Evolutionary conservation across 2,329 filamentous ascomycete genomes (phyloP).

Genomic region (Dothideomycetes sp.): DNA sequence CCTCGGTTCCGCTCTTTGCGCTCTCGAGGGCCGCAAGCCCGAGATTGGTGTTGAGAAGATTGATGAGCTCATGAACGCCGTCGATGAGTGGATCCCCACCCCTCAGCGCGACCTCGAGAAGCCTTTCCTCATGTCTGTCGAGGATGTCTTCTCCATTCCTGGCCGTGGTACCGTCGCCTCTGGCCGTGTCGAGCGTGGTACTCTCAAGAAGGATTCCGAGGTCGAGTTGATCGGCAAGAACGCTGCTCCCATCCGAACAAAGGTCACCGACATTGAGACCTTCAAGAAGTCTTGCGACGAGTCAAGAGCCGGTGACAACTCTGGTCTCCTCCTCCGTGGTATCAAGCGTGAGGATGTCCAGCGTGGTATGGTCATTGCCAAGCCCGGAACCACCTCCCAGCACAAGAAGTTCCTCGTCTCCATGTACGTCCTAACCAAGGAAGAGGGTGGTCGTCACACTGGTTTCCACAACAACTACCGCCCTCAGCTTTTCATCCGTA

Average conservation of each 20-base stretch:
- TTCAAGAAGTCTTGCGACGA: conserved; percentile 99
- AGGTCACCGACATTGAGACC: conserved; percentile 98
- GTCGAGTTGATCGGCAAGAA: conserved; percentile 91
- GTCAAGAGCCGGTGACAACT: conserved; percentile 95
- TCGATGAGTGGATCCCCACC: conserved; percentile 94
- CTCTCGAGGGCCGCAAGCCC: conserved; percentile 72
- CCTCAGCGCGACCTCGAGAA: conserved; percentile 90
- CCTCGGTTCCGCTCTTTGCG: conserved; percentile 92
- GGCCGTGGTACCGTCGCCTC: conserved; percentile 96
- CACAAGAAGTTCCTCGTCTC: conserved; percentile 89
- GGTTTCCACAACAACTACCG: conserved; percentile 95
- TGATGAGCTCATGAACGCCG: conserved; percentile 78
- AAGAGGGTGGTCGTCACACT: conserved; percentile 94
- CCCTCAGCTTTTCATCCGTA: conserved; percentile 92
- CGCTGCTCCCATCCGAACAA: conserved; percentile 78
- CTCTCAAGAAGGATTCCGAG: conserved; percentile 86
- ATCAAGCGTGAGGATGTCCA: conserved; percentile 88
- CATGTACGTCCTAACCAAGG: conserved; percentile 94
- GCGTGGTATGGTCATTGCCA: conserved; percentile 88
- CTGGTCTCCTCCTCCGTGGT: conserved; percentile 89
- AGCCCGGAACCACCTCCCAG: conserved; percentile 73
- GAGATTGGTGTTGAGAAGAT: conserved; percentile 85
- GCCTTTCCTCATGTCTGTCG: conserved; percentile 97
- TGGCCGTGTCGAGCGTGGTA: conserved; percentile 92
- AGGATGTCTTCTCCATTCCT: conserved; percentile 49